A percentile compares a stretch with the other conserved stretches of the same genome.
These are phyloP conservation scores for Scedosporium apiospermum DNA, from an alignment of 2,329 filamentous ascomycete species.

Conservation along the genomic window DNA sequence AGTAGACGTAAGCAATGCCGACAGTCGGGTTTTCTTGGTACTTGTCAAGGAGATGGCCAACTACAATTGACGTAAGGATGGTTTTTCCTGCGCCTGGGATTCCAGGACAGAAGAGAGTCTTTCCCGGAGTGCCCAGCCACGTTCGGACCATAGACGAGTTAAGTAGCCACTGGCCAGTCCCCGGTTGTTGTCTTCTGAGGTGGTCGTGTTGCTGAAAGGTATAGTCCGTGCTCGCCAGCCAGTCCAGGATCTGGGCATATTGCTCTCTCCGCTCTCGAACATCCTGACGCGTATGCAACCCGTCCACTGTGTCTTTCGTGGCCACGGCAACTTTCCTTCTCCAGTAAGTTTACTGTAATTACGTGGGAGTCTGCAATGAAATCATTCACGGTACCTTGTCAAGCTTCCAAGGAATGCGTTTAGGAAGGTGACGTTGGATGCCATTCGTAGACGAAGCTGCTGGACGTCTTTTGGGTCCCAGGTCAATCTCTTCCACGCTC, in stretches of 20 bases:
- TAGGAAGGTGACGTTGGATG: too few relatives aligned
- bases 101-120: slow-evolving; percentile 29
- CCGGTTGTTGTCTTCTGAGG: slow-evolving; percentile 18
- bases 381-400: too few relatives aligned
- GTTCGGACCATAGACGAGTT: slow-evolving; percentile 19
- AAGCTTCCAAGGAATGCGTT: too few relatives aligned
- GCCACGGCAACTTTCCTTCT: too few relatives aligned
- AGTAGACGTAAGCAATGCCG: slow-evolving; percentile 23
- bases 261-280: background rate
- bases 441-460: too few relatives aligned
- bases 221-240: slow-evolving; percentile 28
- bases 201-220: slow-evolving; percentile 25
- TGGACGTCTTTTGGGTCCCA: too few relatives aligned
- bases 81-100: slow-evolving; percentile 26
- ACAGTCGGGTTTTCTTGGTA: slow-evolving; percentile 7
- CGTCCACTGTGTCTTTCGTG: background rate
- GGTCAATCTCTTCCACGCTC: too few relatives aligned
- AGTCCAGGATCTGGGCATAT: slow-evolving; percentile 18
- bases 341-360: too few relatives aligned
- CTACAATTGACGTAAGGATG: slow-evolving; percentile 12
- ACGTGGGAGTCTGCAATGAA: too few relatives aligned
- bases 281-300: background rate
- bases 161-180: slow-evolving; percentile 33
- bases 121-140: slow-evolving; percentile 15
- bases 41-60: slow-evolving; percentile 8